phyloP scores from a whole-genome alignment of 495 filamentous ascomycete species.

The Neurospora sp. region DNA sequence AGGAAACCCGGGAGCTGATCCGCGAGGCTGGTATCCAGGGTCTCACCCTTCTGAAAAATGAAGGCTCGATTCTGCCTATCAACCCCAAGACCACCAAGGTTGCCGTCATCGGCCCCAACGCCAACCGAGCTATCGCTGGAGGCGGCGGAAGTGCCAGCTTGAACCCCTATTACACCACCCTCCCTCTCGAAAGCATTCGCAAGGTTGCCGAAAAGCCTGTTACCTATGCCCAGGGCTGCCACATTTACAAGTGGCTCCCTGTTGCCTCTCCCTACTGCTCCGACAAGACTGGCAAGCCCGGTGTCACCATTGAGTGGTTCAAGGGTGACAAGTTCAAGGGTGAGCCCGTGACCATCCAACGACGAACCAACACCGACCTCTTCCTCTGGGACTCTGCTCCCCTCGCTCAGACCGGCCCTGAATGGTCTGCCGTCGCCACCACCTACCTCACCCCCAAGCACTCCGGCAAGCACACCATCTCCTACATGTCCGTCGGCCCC shows the following conservation, averaged over 20 bases:
- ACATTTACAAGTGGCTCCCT: slow-evolving; percentile 58
- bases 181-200: slow-evolving; percentile 47
- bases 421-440: slow-evolving; percentile 52
- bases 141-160: slow-evolving; percentile 76
- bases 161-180: slow-evolving; percentile 65
- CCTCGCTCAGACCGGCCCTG: slow-evolving; percentile 43
- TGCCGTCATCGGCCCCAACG: slow-evolving; percentile 77
- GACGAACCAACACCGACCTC: slow-evolving; percentile 50
- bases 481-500: slow-evolving; percentile 66
- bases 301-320: slow-evolving; percentile 54
- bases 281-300: slow-evolving; percentile 43
- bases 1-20: slow-evolving; percentile 57
- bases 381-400: slow-evolving; percentile 62
- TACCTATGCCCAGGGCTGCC: slow-evolving; percentile 42
- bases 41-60: slow-evolving; percentile 72
- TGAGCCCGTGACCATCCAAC: slow-evolving; percentile 41
- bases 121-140: slow-evolving; percentile 63
- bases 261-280: slow-evolving; percentile 50
- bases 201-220: slow-evolving; percentile 37
- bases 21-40: slow-evolving; percentile 62
- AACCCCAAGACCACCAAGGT: slow-evolving; percentile 49
- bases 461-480: slow-evolving; percentile 61
- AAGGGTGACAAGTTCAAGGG: slow-evolving; percentile 52
- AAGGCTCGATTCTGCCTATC: slow-evolving; percentile 56
- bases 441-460: slow-evolving; percentile 41